phyloP scores from a whole-genome alignment of 1,284 basidiomycete genomes.

The Macrocybe sp. region DNA sequence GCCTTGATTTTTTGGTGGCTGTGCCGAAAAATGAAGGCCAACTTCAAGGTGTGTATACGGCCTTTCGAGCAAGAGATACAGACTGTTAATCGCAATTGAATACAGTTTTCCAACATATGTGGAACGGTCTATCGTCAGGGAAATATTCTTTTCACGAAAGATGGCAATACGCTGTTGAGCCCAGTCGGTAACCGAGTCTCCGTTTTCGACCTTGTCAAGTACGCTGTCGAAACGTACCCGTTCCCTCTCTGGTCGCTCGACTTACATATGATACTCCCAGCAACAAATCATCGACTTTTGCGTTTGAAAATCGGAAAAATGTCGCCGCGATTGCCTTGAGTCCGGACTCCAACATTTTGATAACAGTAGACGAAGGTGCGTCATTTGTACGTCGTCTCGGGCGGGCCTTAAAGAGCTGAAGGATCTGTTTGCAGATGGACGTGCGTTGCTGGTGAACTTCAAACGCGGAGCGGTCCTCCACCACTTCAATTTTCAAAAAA shows the following conservation, averaged over 20 bases:
- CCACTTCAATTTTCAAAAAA: slow-evolving; percentile 91
- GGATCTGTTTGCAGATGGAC: slow-evolving; percentile 58
- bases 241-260: neutral
- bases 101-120: slow-evolving; percentile 88
- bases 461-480: slow-evolving; percentile 80
- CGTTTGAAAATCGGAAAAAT: slow-evolving; percentile 96
- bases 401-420: neutral
- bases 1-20: slow-evolving; percentile 19
- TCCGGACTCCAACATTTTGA: slow-evolving; percentile 84
- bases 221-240: slow-evolving; percentile 26
- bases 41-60: slow-evolving; percentile 39
- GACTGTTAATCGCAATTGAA: slow-evolving; percentile 3
- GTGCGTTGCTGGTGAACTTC: slow-evolving; percentile 86
- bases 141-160: slow-evolving; percentile 89
- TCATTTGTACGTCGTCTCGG: neutral
- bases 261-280: slow-evolving; percentile 37
- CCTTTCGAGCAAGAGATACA: neutral
- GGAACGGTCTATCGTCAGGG: slow-evolving; percentile 97
- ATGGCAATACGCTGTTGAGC: slow-evolving; percentile 89
- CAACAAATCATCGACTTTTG: slow-evolving; percentile 90
- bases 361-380: slow-evolving; percentile 88
- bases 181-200: slow-evolving; percentile 97
- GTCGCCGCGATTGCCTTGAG: slow-evolving; percentile 87
- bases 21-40: slow-evolving; percentile 48
- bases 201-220: slow-evolving; percentile 97